Percentiles rank a stretch among this genome's conserved stretches.
Evolutionary conservation across 176 grass and related monocot species (phyloP).

Genomic region (Triticum aestivum): IWGSC_CS_RefSeq_v2.1 NC_057807.1:458794560-458795059

Average conservation of each 20-base stretch:
- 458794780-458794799: slow-evolving; percentile 49
- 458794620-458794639: background rate
- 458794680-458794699: background rate
- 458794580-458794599: slow-evolving; percentile 41
- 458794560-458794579: slow-evolving; percentile 25
- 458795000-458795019: background rate
- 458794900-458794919: slow-evolving; percentile 24
- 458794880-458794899: slow-evolving; percentile 40
- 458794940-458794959: background rate
- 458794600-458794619: slow-evolving; percentile 46
- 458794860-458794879: slow-evolving; percentile 25
- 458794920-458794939: slow-evolving; percentile 33
- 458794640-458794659: background rate
- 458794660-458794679: background rate
- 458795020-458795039: background rate
- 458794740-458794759: background rate
- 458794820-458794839: slow-evolving; percentile 65
- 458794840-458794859: slow-evolving; percentile 42
- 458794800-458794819: slow-evolving; percentile 35
- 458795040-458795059: background rate
- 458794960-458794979: slow-evolving; percentile 16
- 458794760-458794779: background rate
- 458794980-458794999: slow-evolving; percentile 1
- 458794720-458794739: background rate
- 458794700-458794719: background rate